Conservation (phyloP, 78 protist species). For the Emiliania huxleyi region DNA sequence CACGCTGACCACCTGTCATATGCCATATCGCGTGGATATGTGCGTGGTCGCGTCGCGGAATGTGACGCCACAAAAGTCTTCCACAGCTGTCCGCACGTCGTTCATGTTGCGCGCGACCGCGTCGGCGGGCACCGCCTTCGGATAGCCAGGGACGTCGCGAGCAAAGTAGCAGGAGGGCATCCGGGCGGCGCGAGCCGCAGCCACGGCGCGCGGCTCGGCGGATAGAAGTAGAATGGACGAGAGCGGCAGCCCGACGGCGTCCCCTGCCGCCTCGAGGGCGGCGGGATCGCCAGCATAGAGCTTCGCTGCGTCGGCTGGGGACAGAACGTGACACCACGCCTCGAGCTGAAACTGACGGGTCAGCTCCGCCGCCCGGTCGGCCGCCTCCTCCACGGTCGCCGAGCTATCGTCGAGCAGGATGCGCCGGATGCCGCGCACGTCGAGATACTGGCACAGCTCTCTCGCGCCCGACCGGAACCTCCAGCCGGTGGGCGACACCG, state of each 20-base stretch:
- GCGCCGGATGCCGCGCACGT: background rate
- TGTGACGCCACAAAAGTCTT: background rate
- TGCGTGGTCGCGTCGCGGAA: background rate
- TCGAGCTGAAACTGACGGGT: background rate
- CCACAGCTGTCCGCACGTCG: background rate
- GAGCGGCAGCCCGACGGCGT: background rate
- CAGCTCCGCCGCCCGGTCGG: background rate
- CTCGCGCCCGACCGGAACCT: background rate
- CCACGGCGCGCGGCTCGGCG: background rate
- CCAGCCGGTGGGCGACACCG: too few relatives aligned
- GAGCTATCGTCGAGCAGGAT: background rate
- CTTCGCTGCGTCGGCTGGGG: background rate
- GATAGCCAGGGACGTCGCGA: background rate
- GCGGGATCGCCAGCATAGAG: background rate
- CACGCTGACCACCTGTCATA: too few relatives aligned
- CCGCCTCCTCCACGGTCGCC: background rate
- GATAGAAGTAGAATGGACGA: background rate
- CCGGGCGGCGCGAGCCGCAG: background rate
- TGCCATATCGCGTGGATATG: background rate
- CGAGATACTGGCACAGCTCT: background rate
- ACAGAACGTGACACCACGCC: background rate
- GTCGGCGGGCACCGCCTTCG: background rate
- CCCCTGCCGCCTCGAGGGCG: background rate
- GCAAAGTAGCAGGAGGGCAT: background rate
- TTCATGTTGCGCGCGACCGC: background rate